These are phyloP conservation scores for Pleurotus platypus DNA, from an alignment of 768 basidiomycete species.

Conservation along the genomic window DNA sequence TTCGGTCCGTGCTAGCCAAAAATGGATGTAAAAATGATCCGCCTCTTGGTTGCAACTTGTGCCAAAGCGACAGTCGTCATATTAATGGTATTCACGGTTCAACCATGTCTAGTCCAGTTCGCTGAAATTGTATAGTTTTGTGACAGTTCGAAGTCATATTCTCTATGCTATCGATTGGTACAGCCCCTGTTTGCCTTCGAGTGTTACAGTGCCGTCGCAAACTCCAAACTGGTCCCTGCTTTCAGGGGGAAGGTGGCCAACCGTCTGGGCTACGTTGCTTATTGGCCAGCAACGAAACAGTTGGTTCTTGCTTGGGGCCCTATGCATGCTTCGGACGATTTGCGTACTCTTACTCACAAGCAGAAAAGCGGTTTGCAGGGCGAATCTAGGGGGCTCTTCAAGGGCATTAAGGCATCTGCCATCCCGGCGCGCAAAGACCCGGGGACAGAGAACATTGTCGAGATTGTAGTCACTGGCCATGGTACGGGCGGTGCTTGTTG, in stretches of 20 bases:
- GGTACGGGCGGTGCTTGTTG: constrained; percentile 53
- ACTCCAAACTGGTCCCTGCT: constrained; percentile 28
- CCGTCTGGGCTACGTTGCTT: constrained; percentile 44
- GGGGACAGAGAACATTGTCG: constrained; percentile 26
- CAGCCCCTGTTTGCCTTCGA: constrained; percentile 48
- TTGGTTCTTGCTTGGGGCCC: constrained; percentile 45
- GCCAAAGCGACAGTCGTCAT: neutral
- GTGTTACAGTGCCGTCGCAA: constrained; percentile 36
- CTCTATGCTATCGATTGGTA: constrained; percentile 32
- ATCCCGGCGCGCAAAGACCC: constrained; percentile 35
- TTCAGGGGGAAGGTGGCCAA: constrained; percentile 40
- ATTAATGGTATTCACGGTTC: constrained; percentile 1
- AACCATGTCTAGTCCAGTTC: constrained; percentile 41
- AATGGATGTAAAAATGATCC: too few relatives aligned
- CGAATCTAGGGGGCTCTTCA: constrained; percentile 55
- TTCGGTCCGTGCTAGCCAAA: too few relatives aligned
- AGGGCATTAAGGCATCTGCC: constrained; percentile 32
- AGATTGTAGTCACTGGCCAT: constrained; percentile 53
- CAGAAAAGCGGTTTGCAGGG: constrained; percentile 37
- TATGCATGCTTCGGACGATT: constrained; percentile 43
- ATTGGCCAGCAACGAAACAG: constrained; percentile 39
- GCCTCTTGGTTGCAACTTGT: too few relatives aligned
- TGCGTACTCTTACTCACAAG: constrained; percentile 32
- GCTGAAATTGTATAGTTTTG: constrained; percentile 46
- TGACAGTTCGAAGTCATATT: constrained; percentile 41